Conservation (phyloP, 352 stramenopile species). For the Phytophthora litchii region DNA sequence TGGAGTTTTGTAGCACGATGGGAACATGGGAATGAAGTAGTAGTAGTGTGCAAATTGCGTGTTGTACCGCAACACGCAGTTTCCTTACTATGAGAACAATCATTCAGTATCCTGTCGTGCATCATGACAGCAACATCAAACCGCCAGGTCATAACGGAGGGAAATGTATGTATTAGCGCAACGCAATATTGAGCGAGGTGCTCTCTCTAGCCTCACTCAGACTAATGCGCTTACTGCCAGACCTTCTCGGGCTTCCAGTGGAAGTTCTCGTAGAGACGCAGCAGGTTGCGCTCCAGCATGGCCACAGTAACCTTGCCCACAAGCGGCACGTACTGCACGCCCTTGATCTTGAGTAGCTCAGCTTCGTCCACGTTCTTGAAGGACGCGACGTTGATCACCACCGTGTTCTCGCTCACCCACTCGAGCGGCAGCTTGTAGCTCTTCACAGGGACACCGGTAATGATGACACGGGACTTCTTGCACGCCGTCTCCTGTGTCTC, state of each 20-base stretch:
- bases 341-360: constrained; percentile 87
- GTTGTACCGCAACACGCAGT: constrained; percentile 10
- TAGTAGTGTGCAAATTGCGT: constrained; percentile 1
- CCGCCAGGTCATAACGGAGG: neutral
- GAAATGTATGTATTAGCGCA: constrained; percentile 29
- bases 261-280: constrained; percentile 96
- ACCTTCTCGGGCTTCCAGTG: constrained; percentile 90
- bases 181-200: neutral
- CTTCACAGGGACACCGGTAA: constrained; percentile 94
- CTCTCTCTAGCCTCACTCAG: constrained; percentile 24
- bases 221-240: constrained; percentile 61
- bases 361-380: constrained; percentile 97
- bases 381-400: constrained; percentile 96
- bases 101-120: constrained; percentile 6
- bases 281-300: constrained; percentile 96
- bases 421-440: constrained; percentile 93
- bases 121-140: constrained; percentile 6
- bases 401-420: constrained; percentile 91
- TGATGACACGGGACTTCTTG: constrained; percentile 91
- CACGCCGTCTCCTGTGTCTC: constrained; percentile 89
- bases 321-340: constrained; percentile 94
- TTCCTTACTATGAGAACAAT: constrained; percentile 10
- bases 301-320: constrained; percentile 98
- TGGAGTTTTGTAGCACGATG: neutral
- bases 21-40: no score